These are phyloP conservation scores for Apostasia ramifera DNA, from an alignment of 106 monocot species.

Conservation along the genomic window DNA sequence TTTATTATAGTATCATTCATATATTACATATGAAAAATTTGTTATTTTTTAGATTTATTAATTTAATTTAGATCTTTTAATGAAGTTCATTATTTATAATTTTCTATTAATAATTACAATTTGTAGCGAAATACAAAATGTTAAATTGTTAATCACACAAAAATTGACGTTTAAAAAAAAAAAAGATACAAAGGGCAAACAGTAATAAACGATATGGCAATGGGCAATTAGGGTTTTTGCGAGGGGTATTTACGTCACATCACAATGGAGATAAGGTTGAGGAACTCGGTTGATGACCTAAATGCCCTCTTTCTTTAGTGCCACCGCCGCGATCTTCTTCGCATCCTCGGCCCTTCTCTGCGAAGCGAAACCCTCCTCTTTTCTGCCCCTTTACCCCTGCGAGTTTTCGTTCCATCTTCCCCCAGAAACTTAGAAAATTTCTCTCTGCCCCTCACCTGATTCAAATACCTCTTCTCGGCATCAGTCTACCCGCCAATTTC, in stretches of 20 bases:
- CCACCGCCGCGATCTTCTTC: constrained; percentile 6
- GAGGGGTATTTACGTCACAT: not conserved
- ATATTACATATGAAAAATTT: too few relatives aligned
- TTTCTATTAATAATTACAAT: too few relatives aligned
- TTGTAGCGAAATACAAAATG: too few relatives aligned
- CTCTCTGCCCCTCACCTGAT: constrained; percentile 11
- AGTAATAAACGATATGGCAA: not conserved
- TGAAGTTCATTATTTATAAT: too few relatives aligned
- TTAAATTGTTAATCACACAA: too few relatives aligned
- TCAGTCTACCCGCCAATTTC: constrained; percentile 1
- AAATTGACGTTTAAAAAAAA: too few relatives aligned
- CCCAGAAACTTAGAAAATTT: not conserved
- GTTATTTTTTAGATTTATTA: too few relatives aligned
- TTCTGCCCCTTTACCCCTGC: constrained; percentile 30
- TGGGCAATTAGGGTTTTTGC: not conserved
- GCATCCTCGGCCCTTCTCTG: constrained; percentile 1
- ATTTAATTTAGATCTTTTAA: too few relatives aligned
- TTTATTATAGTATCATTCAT: too few relatives aligned
- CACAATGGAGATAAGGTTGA: not conserved
- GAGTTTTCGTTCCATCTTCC: not conserved
- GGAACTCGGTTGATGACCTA: constrained; percentile 9
- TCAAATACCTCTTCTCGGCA: constrained; percentile 5
- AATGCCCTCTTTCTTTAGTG: constrained; percentile 15
- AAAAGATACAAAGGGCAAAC: not conserved
- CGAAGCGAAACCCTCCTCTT: constrained; percentile 9